Percentiles rank a stretch among this genome's conserved stretches.
phyloP scores from a whole-genome alignment of 345 rosid species.

The Dovyalis caffra region DNA sequence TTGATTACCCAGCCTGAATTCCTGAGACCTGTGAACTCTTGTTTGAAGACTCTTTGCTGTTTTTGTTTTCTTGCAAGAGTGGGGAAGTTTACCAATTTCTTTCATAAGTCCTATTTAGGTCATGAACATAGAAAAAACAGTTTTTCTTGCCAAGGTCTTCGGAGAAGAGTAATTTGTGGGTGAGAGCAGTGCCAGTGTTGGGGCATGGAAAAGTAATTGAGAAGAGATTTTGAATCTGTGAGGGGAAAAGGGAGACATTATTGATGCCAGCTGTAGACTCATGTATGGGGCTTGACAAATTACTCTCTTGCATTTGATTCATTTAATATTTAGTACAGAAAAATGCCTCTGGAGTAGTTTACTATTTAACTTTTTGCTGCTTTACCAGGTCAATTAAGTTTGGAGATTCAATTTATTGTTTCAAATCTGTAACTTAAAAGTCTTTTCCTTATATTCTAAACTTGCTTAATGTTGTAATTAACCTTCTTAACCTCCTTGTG shows the following conservation, averaged over 20 bases:
- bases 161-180: too few relatives aligned
- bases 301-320: background rate
- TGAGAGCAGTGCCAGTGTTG: background rate
- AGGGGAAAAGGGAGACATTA: background rate
- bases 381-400: background rate
- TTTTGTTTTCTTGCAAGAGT: too few relatives aligned
- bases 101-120: too few relatives aligned
- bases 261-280: background rate
- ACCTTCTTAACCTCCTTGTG: constrained; percentile 4
- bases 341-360: background rate
- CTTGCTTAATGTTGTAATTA: background rate
- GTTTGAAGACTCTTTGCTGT: too few relatives aligned
- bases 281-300: background rate
- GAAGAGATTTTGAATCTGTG: background rate
- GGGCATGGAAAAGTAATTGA: background rate
- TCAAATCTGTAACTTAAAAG: background rate
- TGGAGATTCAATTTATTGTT: background rate
- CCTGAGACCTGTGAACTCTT: too few relatives aligned
- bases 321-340: background rate
- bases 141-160: too few relatives aligned
- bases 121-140: too few relatives aligned
- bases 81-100: too few relatives aligned
- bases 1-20: too few relatives aligned
- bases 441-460: background rate
- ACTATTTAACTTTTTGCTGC: background rate